phyloP scores from a whole-genome alignment of 306 rosid species.

The Begonia fuchsioides region DNA sequence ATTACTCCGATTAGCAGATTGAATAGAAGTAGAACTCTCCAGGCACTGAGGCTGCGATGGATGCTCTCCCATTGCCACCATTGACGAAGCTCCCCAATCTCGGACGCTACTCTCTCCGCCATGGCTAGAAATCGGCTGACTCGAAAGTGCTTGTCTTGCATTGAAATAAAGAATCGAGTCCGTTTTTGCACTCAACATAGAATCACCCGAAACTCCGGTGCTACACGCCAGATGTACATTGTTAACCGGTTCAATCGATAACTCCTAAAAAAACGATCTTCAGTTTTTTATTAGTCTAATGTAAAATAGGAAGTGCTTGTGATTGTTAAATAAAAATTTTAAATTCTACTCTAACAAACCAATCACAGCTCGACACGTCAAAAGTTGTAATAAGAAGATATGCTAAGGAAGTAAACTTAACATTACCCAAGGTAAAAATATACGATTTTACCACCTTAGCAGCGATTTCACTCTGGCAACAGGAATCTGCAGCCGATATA shows the following conservation, averaged over 20 bases:
- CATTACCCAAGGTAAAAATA: background rate
- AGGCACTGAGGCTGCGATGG: constrained; percentile 76
- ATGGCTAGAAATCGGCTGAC: constrained; percentile 62
- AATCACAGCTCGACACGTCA: too few species aligned
- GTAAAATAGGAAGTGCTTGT: too few species aligned
- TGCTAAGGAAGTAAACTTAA: too few species aligned
- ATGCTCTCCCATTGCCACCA: constrained; percentile 78
- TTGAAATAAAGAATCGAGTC: constrained; percentile 51
- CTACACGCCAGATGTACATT: constrained; percentile 51
- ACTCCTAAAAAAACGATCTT: constrained; percentile 25
- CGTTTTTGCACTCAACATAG: constrained; percentile 59
- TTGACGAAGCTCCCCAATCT: constrained; percentile 78
- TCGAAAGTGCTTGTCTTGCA: constrained; percentile 46
- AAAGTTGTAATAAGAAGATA: too few species aligned
- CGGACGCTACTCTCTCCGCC: constrained; percentile 50
- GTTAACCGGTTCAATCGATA: constrained; percentile 33
- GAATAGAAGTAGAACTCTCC: constrained; percentile 37
- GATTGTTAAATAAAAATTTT: too few species aligned
- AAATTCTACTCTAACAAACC: too few species aligned
- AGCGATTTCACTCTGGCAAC: constrained; percentile 45
- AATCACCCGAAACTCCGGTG: constrained; percentile 76
- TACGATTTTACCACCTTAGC: constrained; percentile 49
- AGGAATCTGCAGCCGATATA: constrained; percentile 56
- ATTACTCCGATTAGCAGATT: constrained; percentile 60
- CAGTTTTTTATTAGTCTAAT: too few species aligned